Conservation (phyloP, 768 basidiomycete genomes). For the Mycena galopus region DNA sequence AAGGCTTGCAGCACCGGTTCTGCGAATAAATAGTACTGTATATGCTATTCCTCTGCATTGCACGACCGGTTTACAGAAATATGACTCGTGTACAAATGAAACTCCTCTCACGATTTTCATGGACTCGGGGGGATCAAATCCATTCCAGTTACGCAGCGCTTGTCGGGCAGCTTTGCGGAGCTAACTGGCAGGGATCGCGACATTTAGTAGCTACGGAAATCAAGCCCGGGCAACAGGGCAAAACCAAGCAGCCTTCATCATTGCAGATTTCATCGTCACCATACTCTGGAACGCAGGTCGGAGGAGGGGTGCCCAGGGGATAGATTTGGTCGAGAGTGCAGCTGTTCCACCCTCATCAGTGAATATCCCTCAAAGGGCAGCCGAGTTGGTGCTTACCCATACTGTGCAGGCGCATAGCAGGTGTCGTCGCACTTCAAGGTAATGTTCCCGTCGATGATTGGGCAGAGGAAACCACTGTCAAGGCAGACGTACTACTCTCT, state of each 20-base stretch:
- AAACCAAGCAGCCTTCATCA: not conserved
- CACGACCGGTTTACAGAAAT: too few species aligned
- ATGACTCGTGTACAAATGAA: too few species aligned
- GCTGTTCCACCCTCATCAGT: not conserved
- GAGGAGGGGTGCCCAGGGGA: not conserved
- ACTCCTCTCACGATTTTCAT: too few species aligned
- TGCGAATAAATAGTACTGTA: too few species aligned
- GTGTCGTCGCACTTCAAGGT: not conserved
- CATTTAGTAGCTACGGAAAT: not conserved
- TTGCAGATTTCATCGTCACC: not conserved
- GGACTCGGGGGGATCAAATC: too few species aligned
- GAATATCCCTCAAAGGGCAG: not conserved
- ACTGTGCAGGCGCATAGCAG: conserved; percentile 1
- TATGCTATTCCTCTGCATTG: too few species aligned
- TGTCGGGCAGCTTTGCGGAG: not conserved
- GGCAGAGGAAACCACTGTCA: conserved; percentile 1
- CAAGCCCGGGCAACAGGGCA: not conserved
- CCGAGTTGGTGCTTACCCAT: not conserved
- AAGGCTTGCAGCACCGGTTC: too few species aligned
- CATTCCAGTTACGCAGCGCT: too few species aligned
- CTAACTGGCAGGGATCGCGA: not conserved
- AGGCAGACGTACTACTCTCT: not conserved
- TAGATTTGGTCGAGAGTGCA: not conserved
- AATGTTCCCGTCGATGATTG: not conserved
- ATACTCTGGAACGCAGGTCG: not conserved